Evolutionary conservation across 768 basidiomycete genomes (phyloP), one percentile per base, ranked within the genome.

Genomic region (Hypholoma fasciculare): DNA sequence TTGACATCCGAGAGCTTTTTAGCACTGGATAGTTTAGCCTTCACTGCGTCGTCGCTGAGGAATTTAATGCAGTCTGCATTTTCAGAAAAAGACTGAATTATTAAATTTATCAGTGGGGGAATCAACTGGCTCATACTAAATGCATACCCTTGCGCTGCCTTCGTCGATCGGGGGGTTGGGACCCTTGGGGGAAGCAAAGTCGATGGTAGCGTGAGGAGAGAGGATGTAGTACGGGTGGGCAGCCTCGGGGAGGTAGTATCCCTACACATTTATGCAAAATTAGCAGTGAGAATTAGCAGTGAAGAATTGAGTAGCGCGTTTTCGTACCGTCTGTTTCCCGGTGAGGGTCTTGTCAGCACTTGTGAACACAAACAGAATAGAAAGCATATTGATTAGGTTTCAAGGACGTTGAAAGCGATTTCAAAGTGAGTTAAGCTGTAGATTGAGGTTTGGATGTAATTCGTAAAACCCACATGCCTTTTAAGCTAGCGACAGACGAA

Each of bases 231-330:
- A 89, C 0, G 88, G 87, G 69, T 90, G 89, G 0, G 87, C 87
- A 14, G 84, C 84, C 68, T 94, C 90, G 3, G 89, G 87, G 30
- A 91, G 78, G 69, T 84, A 92, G 85, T 85, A 91, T 30, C 90
- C 89, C 87, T 87, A 57, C 19, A 57, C 38, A 37, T 23, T 19
- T 8, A 50, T 48, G 20, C 12, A 39, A 54, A 47, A 19, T 46
- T 17, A 59, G 36, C 26, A 19, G 20, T 34, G 12, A 14, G 14
- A 27, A 56, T 30, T 14, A n/a, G n/a, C 38, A 23, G 34, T 5
- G 47, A 49, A 46, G 16, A 42, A 9, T 2, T 23, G 12, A 2
- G 12, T 46, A 16, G n/a, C n/a, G n/a, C n/a, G n/a, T n/a, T n/a
- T 19, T 54, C 78, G 66, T 68, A 86, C 85, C 7, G 82, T 86